A percentile compares a stretch with the other conserved stretches of the same genome.
These are phyloP conservation scores for Aspergillus sp. DNA, from an alignment of 2,329 filamentous ascomycete genomes.

Conservation along the genomic window DNA sequence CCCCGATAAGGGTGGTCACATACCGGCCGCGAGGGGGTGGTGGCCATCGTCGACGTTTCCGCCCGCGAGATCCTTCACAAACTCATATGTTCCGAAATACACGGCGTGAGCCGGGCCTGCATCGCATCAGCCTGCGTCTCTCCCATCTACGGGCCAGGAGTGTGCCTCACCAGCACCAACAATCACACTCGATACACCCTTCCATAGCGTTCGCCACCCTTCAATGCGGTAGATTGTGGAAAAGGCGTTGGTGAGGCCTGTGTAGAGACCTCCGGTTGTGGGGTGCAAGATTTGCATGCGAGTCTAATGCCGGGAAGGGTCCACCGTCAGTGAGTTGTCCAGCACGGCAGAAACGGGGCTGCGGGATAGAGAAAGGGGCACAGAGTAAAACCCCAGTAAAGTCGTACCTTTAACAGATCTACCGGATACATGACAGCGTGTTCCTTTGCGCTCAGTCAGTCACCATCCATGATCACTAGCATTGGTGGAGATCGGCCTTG, in stretches of 20 bases:
- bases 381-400: not conserved
- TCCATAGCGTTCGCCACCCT: conserved; percentile 88
- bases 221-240: conserved; percentile 89
- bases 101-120: conserved; percentile 92
- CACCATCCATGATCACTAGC: not conserved
- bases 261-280: conserved; percentile 75
- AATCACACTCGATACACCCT: conserved; percentile 93
- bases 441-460: conserved; percentile 59
- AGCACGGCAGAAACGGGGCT: not conserved
- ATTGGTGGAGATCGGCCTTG: no score
- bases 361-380: not conserved
- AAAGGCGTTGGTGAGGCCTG: conserved; percentile 86
- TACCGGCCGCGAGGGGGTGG: conserved; percentile 90
- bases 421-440: conserved; percentile 99
- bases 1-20: conserved; percentile 25
- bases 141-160: not conserved
- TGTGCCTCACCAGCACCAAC: conserved; percentile 76
- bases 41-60: conserved; percentile 82
- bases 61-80: conserved; percentile 92
- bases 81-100: conserved; percentile 97
- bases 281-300: conserved; percentile 97
- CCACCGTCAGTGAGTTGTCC: conserved; percentile 3
- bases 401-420: conserved; percentile 89
- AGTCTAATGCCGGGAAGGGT: conserved; percentile 57
- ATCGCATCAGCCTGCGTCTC: conserved; percentile 20